phyloP scores from a whole-genome alignment of 768 basidiomycete genomes.

The Naganishia onofrii region DNA sequence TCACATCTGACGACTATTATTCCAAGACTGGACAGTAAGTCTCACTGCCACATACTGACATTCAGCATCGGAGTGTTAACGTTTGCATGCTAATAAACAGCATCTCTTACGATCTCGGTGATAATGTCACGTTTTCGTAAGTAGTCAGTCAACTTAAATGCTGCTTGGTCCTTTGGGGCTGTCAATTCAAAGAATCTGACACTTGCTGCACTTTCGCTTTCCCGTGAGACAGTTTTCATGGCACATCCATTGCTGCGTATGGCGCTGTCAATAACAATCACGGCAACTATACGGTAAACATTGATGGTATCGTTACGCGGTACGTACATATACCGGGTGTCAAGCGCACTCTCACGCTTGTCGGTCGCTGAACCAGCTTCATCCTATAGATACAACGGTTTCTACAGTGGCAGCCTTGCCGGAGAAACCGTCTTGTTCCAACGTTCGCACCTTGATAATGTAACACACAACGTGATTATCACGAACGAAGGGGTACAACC shows the following conservation, averaged over 20 bases:
- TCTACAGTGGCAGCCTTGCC: not conserved
- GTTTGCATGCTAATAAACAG: not conserved
- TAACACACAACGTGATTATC: slow-evolving; percentile 10
- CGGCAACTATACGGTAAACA: slow-evolving; percentile 16
- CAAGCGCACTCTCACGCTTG: not conserved
- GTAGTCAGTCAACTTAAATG: not conserved
- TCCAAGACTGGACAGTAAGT: not conserved
- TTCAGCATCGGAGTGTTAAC: not conserved
- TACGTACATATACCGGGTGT: not conserved
- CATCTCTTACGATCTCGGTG: not conserved
- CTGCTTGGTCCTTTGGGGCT: too few relatives aligned
- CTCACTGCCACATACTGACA: not conserved
- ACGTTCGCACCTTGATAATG: slow-evolving; percentile 7
- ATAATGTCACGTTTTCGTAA: slow-evolving; percentile 9
- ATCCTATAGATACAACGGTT: not conserved
- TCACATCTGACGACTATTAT: not conserved
- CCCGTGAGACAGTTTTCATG: not conserved
- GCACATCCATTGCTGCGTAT: slow-evolving; percentile 17
- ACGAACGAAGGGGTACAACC: not conserved
- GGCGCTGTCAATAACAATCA: slow-evolving; percentile 28
- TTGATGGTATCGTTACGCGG: slow-evolving; percentile 18
- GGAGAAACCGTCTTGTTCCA: slow-evolving; percentile 3
- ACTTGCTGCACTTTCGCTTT: not conserved
- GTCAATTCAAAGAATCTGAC: not conserved
- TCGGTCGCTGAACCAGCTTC: not conserved